Base-by-base conservation (phyloP, 2,329 filamentous ascomycete species). In the Tolypocladium guangdongense region DNA sequence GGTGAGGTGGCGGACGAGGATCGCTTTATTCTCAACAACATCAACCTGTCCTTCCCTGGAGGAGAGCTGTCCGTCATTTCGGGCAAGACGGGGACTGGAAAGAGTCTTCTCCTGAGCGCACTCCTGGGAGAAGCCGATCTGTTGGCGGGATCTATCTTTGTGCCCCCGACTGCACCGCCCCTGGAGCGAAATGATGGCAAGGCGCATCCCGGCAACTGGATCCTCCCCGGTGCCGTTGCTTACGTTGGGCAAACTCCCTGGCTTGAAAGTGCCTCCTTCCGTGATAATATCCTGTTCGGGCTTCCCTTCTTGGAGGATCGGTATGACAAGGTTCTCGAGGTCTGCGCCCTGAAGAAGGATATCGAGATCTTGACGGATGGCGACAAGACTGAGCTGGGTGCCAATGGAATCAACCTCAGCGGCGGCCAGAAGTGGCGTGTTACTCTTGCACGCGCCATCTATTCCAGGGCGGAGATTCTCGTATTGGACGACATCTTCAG, bases 401-500 rank as follows among this genome's bases (percentile, higher is more conserved):
- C 87, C 3, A 91, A 92, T 57, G 89, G 89, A 7, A 88, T 93
- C 60, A 91, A 92, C 60, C 73, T 95, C 7, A 90, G 85, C 56
- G 89, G 90, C 57, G 90, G 89, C 0, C 89, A 95, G 67, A 83
- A 88, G 62, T 91, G 88, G 86, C 80, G 89, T 51, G 78, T 93
- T 35, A 88, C 87, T 0, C 82, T 95, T 59, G 89, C 88, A 2
- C 77, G 89, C 48, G 88, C 88, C 1, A 74, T 93, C 20, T 93
- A 93, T 66, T 91, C 87, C 2, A 77, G 88, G 16, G 87, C 87
- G 1, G 84, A 86, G 0, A 84, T 90, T 57, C 72, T 95, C 6
- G 73, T 93, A 20, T 75, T 93, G 61, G 89, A 95, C 65, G 89
- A 95, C 63, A 88, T 92, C 41, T 91, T 95, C 66, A 89, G 85